Evolutionary conservation across 768 basidiomycete genomes (phyloP).

Genomic region (Lactarius hatsudake): DNA sequence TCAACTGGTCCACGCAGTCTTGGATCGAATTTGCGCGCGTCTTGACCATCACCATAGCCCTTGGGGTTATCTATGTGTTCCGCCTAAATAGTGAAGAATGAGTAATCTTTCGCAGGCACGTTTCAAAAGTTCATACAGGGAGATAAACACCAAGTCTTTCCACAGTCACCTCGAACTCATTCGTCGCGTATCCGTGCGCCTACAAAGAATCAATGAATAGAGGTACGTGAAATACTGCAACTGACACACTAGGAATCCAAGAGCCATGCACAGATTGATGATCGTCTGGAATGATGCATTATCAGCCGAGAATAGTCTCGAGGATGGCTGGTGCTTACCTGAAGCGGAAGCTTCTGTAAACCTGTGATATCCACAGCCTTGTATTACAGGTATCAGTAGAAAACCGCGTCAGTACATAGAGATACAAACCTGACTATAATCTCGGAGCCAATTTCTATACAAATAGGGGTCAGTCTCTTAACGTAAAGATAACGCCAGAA

Average conservation of each 20-base stretch:
- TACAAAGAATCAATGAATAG: slow-evolving; percentile 29
- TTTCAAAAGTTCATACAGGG: slow-evolving; percentile 47
- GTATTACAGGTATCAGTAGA: neutral
- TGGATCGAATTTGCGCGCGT: slow-evolving; percentile 75
- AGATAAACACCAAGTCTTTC: slow-evolving; percentile 85
- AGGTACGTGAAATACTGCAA: neutral
- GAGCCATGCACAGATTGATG: slow-evolving; percentile 82
- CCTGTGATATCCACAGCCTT: slow-evolving; percentile 81
- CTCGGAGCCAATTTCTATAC: slow-evolving; percentile 78
- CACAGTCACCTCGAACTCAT: slow-evolving; percentile 81
- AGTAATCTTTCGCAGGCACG: neutral
- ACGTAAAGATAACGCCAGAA: neutral
- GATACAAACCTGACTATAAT: slow-evolving; percentile 67
- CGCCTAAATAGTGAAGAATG: slow-evolving; percentile 39
- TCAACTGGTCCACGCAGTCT: slow-evolving; percentile 80
- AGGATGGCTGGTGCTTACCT: slow-evolving; percentile 42
- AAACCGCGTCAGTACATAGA: neutral
- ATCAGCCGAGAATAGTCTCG: neutral
- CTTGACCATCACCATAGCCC: slow-evolving; percentile 82
- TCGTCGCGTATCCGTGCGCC: slow-evolving; percentile 79
- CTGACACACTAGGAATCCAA: slow-evolving; percentile 75
- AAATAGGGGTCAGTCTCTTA: neutral
- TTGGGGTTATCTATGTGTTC: slow-evolving; percentile 95
- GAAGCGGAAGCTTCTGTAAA: slow-evolving; percentile 67
- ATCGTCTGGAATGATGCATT: slow-evolving; percentile 55